phyloP scores from a whole-genome alignment of 2,329 filamentous ascomycete genomes.

The Phialocephala subalpina region DNA sequence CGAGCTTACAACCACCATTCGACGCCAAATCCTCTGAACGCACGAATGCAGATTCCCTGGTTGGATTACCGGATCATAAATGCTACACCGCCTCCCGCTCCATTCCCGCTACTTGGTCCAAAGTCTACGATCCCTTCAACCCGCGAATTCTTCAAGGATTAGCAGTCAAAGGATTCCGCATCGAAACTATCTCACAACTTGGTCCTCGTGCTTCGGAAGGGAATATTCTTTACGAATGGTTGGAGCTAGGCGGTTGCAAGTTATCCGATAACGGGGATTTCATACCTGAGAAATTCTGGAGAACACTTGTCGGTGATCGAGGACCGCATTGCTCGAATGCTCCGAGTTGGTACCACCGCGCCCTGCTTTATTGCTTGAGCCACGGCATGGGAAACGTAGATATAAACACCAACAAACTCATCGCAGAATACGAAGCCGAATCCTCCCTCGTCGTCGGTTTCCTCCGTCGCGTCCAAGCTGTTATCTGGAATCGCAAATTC shows the following conservation, averaged over 20 bases:
- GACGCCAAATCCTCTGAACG: constrained; percentile 17
- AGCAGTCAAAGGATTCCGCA: constrained; percentile 16
- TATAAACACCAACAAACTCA: constrained; percentile 23
- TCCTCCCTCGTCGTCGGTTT: constrained; percentile 25
- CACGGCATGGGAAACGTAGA: constrained; percentile 18
- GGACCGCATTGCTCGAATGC: constrained; percentile 16
- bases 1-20: constrained; percentile 13
- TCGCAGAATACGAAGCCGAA: constrained; percentile 10
- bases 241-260: constrained; percentile 17
- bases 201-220: constrained; percentile 23
- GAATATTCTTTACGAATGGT: constrained; percentile 28
- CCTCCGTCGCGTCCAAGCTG: constrained; percentile 24
- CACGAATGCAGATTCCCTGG: constrained; percentile 24
- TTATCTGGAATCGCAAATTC: constrained; percentile 32
- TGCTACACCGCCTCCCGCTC: constrained; percentile 23
- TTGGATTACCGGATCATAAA: constrained; percentile 20
- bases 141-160: not conserved
- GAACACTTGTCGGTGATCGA: constrained; percentile 30
- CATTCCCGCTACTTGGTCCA: not conserved
- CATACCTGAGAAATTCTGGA: constrained; percentile 26
- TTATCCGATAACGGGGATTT: constrained; percentile 1
- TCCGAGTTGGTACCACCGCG: constrained; percentile 24
- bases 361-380: constrained; percentile 18
- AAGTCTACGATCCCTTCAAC: not conserved
- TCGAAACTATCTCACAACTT: constrained; percentile 22